These are phyloP conservation scores for Parathielavia hyrcaniae DNA, from an alignment of 495 filamentous ascomycete genomes.

Conservation along the genomic window DNA sequence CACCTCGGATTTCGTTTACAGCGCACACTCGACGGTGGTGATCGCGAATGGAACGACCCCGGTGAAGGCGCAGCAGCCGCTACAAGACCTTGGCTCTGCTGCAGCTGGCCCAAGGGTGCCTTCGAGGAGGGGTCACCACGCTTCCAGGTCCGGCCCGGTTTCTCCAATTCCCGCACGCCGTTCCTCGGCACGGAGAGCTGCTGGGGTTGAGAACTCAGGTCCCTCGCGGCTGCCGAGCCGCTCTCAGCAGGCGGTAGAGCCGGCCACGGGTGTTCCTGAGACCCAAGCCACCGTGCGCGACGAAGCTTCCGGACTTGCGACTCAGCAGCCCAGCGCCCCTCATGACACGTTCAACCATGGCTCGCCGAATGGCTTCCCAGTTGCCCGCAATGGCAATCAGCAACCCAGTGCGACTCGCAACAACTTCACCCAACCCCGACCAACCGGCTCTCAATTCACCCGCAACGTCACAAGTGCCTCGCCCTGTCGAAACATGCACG, in stretches of 20 bases:
- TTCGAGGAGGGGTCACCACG: not conserved
- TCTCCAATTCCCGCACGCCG: not conserved
- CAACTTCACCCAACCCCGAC: no score
- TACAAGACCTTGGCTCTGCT: not conserved
- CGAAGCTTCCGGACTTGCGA: not conserved
- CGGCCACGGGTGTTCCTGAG: not conserved
- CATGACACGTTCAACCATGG: no score
- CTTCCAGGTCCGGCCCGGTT: constrained; percentile 12
- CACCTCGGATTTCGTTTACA: not conserved
- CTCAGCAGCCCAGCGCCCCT: no score
- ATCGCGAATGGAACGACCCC: not conserved
- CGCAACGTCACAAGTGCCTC: no score
- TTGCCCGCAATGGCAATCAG: no score
- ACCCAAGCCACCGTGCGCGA: not conserved
- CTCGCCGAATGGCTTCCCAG: no score
- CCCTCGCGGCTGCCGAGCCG: constrained; percentile 11
- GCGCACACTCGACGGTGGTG: not conserved
- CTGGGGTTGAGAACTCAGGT: constrained; percentile 4
- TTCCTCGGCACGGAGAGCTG: not conserved
- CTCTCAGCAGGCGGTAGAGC: not conserved
- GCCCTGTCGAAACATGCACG: no score
- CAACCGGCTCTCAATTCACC: no score
- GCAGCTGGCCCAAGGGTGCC: not conserved
- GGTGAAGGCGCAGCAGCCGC: not conserved
- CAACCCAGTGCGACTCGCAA: no score